Base-by-base conservation (phyloP, 768 basidiomycete species). In the Cyclocybe aegerita region DNA sequence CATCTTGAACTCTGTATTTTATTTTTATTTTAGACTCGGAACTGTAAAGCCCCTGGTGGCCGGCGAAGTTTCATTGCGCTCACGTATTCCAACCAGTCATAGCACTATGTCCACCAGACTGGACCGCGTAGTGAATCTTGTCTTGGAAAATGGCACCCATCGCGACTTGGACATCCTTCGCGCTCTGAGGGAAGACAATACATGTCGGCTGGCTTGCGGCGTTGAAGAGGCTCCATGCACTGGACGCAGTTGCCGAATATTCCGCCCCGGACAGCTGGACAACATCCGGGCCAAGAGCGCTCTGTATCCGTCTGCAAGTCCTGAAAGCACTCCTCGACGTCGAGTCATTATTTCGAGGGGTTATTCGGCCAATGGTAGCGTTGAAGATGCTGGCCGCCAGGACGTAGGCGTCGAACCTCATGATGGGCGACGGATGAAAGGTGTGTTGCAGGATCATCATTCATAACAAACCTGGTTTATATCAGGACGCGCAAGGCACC, bases 31-130 rank as follows among this genome's bases (percentile, higher is more conserved):
- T n/a, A n/a, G 30, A 53, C 47, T 48, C 46, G 50, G 43, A 46
- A 33, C 33, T 46, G 44, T 45, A 38, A 42, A 46, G 40, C 37
- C 41, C 17, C 23, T 10, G 30, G 23, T 16, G 30, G 34, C 47
- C 16, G 16, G 49, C n/a, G 14, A 37, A 29, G 31, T 30, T 41
- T n/a, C 32, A 9, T 17, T 31, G 29, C 10, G 46, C 71, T 46
- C 54, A 76, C 74, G 60, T 72, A 60, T 76, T 74, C 72, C 73
- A 76, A 10, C 70, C 74, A n/a, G 54, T 61, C 70, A 71, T 73
- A 7, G 64, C 73, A 47, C 66, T 69, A 50, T 76, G 75, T 5
- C 70, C 70, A 10, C 73, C 75, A 4, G 72, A 67, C 54, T 71
- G 72, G 3, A 76, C 75, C 15, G 73, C 73, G 51, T 76, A 76